Evolutionary conservation across 345 rosid species (phyloP).

Genomic region (Linum usitatissimum): DNA sequence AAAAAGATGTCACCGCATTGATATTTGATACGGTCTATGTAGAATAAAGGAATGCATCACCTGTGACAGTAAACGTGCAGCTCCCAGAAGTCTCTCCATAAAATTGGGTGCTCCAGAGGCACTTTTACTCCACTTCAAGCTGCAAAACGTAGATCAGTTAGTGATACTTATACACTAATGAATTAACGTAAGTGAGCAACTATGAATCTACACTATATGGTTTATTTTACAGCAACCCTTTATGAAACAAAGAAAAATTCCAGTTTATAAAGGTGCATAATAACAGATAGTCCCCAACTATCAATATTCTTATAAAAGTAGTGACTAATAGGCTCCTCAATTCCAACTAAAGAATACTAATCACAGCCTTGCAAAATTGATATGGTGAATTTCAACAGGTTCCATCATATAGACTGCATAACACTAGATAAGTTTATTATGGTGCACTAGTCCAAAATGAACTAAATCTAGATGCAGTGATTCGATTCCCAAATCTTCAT

Average conservation of each 20-base stretch:
- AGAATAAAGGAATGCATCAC: slow-evolving; percentile 19
- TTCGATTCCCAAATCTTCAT: background rate
- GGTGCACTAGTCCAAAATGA: background rate
- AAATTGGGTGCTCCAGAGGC: slow-evolving; percentile 51
- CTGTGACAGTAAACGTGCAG: slow-evolving; percentile 70
- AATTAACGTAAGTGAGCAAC: background rate
- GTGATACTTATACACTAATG: background rate
- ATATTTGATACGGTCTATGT: background rate
- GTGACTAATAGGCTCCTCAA: background rate
- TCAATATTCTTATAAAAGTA: background rate
- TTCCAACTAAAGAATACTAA: background rate
- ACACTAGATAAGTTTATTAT: background rate
- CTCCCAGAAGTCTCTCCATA: slow-evolving; percentile 66
- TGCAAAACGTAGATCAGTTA: slow-evolving; percentile 13
- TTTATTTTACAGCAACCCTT: background rate
- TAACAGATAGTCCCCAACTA: background rate
- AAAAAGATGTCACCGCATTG: background rate
- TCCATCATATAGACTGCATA: background rate
- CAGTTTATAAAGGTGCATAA: background rate
- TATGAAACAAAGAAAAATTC: background rate
- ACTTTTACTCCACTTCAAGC: slow-evolving; percentile 63
- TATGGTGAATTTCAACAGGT: background rate
- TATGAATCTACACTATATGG: background rate
- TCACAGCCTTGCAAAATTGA: background rate
- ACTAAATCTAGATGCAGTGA: background rate